Percentiles rank a stretch among this genome's conserved stretches.
phyloP scores from a whole-genome alignment of 2,329 filamentous ascomycete genomes.

The Bipolaris cookei region DNA sequence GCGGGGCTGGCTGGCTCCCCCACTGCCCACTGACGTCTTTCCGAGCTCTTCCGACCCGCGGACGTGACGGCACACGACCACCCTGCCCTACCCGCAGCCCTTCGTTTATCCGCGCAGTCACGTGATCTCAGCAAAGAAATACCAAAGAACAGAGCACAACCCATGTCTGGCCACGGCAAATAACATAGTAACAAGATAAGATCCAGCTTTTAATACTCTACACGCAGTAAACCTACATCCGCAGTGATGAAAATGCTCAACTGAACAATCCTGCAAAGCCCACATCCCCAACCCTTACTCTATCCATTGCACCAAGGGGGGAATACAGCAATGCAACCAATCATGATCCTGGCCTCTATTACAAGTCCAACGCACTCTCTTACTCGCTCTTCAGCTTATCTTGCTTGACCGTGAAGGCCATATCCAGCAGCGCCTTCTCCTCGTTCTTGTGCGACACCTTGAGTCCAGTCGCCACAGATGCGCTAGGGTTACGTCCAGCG shows the following conservation, averaged over 20 bases:
- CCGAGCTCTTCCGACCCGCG: constrained; percentile 42
- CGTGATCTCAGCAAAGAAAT: neutral
- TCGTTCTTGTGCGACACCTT: constrained; percentile 91
- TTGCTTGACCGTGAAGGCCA: constrained; percentile 68
- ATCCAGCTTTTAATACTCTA: constrained; percentile 35
- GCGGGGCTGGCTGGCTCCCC: constrained; percentile 6
- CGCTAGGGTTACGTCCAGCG: constrained; percentile 90
- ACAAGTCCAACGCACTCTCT: neutral
- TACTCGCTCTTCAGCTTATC: constrained; percentile 71
- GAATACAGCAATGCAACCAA: constrained; percentile 29
- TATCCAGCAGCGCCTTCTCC: constrained; percentile 80
- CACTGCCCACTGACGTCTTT: constrained; percentile 10
- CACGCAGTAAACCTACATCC: constrained; percentile 41
- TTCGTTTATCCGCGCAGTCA: neutral
- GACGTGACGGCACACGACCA: constrained; percentile 12
- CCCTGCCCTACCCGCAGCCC: neutral
- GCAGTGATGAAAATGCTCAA: constrained; percentile 33
- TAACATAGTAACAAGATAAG: constrained; percentile 5
- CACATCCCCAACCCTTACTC: constrained; percentile 1
- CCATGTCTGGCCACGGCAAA: neutral
- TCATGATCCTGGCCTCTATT: neutral
- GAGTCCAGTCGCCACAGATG: constrained; percentile 89
- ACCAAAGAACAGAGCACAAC: too few species aligned
- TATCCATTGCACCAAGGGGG: constrained; percentile 9
- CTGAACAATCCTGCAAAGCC: constrained; percentile 21